Evolutionary conservation across 176 grass and related monocot species (phyloP).

Genomic region (Avena atlantica): DNA sequence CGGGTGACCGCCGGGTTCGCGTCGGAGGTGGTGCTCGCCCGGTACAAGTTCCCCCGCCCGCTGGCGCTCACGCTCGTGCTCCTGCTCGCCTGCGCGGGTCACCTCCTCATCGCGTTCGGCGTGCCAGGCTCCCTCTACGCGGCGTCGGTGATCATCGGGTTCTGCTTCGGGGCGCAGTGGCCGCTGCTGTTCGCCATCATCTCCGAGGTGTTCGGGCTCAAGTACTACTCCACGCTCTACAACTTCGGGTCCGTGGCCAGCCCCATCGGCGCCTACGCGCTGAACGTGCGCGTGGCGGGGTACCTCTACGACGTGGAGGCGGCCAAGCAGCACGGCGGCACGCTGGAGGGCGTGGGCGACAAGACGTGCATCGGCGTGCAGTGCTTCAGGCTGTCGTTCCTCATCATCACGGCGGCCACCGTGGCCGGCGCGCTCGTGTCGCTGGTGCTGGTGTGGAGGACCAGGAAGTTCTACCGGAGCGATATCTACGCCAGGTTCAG

Average conservation of each 20-base stretch:
- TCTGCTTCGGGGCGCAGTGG: conserved; percentile 88
- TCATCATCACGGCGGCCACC: conserved; percentile 66
- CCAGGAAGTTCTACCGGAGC: conserved; percentile 61
- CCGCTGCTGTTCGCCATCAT: conserved; percentile 83
- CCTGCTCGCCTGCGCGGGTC: conserved; percentile 68
- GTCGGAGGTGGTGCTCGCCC: conserved; percentile 54
- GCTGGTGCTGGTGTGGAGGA: conserved; percentile 66
- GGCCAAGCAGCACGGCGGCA: conserved; percentile 50
- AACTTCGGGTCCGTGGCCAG: conserved; percentile 76
- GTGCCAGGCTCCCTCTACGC: conserved; percentile 56
- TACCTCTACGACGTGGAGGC: conserved; percentile 74
- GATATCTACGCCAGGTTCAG: conserved; percentile 74
- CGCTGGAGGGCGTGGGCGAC: conserved; percentile 18
- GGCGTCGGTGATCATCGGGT: conserved; percentile 59
- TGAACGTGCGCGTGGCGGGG: conserved; percentile 63
- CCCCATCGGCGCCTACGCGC: conserved; percentile 72
- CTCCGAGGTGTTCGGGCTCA: conserved; percentile 83
- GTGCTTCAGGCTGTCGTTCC: conserved; percentile 63
- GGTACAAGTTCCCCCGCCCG: conserved; percentile 70
- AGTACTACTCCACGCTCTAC: conserved; percentile 89
- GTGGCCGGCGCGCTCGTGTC: conserved; percentile 58
- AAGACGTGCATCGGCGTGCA: conserved; percentile 65
- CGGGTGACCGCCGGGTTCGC: conserved; percentile 65
- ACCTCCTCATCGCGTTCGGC: conserved; percentile 87
- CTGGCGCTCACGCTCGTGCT: conserved; percentile 63